Evolutionary conservation across 495 filamentous ascomycete genomes (phyloP).

Genomic region (Penicillium manginii): DNA sequence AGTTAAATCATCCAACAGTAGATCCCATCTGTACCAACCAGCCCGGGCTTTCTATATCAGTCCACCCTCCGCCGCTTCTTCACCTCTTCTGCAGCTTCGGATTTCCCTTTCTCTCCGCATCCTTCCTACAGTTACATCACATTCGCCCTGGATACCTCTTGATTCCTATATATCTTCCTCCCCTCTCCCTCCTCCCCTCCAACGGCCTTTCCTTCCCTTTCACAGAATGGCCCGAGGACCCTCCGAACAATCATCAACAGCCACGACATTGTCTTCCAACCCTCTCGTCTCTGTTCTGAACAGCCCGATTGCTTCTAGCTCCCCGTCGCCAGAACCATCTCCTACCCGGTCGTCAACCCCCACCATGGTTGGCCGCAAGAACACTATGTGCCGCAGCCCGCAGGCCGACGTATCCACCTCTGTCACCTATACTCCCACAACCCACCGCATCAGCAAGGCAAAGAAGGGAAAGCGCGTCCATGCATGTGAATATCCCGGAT

Average conservation of each 20-base stretch:
- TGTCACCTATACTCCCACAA: constrained; percentile 65
- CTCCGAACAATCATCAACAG: constrained; percentile 15
- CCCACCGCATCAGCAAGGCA: constrained; percentile 77
- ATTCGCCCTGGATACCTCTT: no score
- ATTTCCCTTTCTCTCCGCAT: constrained; percentile 6
- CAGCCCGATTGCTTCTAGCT: constrained; percentile 17
- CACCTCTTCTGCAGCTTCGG: constrained; percentile 19
- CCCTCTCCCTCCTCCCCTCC: constrained; percentile 19
- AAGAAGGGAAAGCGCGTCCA: constrained; percentile 85
- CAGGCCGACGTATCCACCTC: constrained; percentile 31
- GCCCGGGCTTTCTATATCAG: constrained; percentile 34
- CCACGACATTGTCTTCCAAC: constrained; percentile 10
- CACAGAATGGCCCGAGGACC: constrained; percentile 21
- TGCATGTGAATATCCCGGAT: constrained; percentile 64
- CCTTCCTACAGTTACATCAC: neutral
- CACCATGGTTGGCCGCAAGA: constrained; percentile 29
- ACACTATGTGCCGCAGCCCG: constrained; percentile 22
- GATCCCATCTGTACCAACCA: constrained; percentile 30
- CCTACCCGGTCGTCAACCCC: constrained; percentile 1
- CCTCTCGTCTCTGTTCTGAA: constrained; percentile 15
- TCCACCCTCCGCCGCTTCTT: constrained; percentile 29
- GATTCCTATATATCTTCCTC: constrained; percentile 1
- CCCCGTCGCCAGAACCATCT: constrained; percentile 19
- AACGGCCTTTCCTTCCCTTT: constrained; percentile 4
- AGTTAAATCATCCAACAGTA: constrained; percentile 31